A percentile compares a stretch with the other conserved stretches of the same genome.
Evolutionary conservation across 345 rosid genomes (phyloP).

Genomic region (Eucalyptus caleyi): DNA sequence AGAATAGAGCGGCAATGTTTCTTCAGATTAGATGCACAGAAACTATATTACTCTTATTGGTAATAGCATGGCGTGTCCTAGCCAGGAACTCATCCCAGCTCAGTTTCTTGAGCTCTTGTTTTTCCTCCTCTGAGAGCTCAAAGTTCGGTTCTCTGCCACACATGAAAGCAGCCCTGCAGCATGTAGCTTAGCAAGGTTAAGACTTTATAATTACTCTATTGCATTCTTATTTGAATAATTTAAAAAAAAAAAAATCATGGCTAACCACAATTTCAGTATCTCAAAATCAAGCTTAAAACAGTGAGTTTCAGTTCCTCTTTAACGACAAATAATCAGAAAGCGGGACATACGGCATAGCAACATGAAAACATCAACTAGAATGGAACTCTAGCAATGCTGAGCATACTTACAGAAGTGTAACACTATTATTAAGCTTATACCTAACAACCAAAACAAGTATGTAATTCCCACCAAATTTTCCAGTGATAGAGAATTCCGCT

Average conservation of each 20-base stretch:
- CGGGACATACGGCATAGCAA: not conserved
- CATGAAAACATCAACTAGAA: not conserved
- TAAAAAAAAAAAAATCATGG: not conserved
- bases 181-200: not conserved
- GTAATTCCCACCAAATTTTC: not conserved
- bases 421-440: not conserved
- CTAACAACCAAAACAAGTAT: not conserved
- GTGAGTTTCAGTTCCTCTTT: not conserved
- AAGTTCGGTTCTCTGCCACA: conserved; percentile 96
- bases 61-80: conserved; percentile 69
- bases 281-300: not conserved
- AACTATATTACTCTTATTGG: conserved; percentile 56
- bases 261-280: not conserved
- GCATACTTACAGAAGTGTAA: not conserved
- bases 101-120: conserved; percentile 55
- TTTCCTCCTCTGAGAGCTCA: conserved; percentile 68
- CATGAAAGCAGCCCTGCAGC: conserved; percentile 91
- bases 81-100: conserved; percentile 91
- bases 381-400: not conserved
- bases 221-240: not conserved
- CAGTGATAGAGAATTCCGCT: not conserved
- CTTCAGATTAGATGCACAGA: not conserved
- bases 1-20: not conserved
- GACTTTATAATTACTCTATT: not conserved
- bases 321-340: not conserved